Conservation (phyloP, 768 basidiomycete species). For the Inosperma sp. region DNA sequence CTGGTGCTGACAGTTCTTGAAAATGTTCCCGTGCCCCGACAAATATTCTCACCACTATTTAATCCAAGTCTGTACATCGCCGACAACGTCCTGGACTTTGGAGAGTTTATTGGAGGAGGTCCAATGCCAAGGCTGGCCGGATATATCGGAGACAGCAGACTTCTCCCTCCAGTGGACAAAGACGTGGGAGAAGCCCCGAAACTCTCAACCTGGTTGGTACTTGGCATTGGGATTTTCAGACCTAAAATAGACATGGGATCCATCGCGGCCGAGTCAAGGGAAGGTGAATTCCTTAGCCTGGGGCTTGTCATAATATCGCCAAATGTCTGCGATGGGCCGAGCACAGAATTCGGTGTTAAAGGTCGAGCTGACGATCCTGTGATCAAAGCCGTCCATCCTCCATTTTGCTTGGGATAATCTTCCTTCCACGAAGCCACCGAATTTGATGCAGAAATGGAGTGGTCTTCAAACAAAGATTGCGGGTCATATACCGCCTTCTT, state of each 20-base stretch:
- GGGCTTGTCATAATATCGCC: conserved; percentile 69
- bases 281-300: conserved; percentile 46
- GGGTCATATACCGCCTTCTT: conserved; percentile 56
- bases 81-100: conserved; percentile 48
- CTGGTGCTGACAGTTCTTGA: neutral
- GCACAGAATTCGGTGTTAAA: conserved; percentile 32
- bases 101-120: conserved; percentile 17
- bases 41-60: conserved; percentile 45
- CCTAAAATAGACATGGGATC: conserved; percentile 45
- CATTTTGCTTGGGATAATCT: neutral
- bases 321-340: conserved; percentile 49
- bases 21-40: neutral
- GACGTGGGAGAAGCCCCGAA: conserved; percentile 4
- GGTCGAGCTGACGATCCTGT: conserved; percentile 38
- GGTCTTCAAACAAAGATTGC: conserved; percentile 18
- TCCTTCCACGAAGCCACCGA: conserved; percentile 9
- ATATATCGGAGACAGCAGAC: conserved; percentile 14
- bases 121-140: conserved; percentile 10
- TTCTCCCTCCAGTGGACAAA: neutral
- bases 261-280: conserved; percentile 22
- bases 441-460: conserved; percentile 8
- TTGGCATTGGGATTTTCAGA: conserved; percentile 59
- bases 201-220: conserved; percentile 22
- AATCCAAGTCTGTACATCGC: conserved; percentile 61
- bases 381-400: conserved; percentile 57